phyloP scores from a whole-genome alignment of 164 flowering plant genomes.

The Kingdonia uniflora region DNA sequence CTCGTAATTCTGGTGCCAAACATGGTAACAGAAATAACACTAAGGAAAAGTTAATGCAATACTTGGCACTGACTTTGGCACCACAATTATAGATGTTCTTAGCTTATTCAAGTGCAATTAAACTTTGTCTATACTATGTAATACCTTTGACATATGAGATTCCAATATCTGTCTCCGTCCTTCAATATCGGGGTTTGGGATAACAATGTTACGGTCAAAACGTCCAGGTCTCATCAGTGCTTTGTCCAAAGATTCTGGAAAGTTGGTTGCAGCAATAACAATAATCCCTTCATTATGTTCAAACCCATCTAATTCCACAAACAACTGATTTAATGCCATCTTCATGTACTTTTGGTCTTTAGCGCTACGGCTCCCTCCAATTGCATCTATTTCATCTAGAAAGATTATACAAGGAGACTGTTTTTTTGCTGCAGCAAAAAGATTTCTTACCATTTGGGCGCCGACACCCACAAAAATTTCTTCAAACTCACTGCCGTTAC shows the following conservation, averaged over 20 bases:
- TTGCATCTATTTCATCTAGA: conserved; percentile 88
- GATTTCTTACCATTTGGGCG: conserved; percentile 82
- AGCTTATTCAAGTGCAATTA: too few species aligned
- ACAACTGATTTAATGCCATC: too few species aligned
- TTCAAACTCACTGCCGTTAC: conserved; percentile 98
- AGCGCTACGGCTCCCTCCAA: conserved; percentile 80
- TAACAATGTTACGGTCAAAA: conserved; percentile 85
- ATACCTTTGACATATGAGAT: conserved; percentile 87
- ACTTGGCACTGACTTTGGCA: too few species aligned
- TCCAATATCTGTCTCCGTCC: conserved; percentile 94
- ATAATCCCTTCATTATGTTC: conserved; percentile 96
- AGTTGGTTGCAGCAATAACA: conserved; percentile 96
- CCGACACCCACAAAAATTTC: conserved; percentile 99
- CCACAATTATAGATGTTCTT: too few species aligned
- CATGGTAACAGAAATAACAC: too few species aligned
- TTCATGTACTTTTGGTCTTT: conserved; percentile 95
- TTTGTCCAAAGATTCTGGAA: conserved; percentile 89
- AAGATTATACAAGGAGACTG: conserved; percentile 86
- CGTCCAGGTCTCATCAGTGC: too few species aligned
- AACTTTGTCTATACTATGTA: too few species aligned
- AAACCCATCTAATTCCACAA: conserved; percentile 96
- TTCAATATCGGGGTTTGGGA: conserved; percentile 96
- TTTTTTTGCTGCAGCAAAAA: conserved; percentile 85
- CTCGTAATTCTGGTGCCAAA: too few species aligned
- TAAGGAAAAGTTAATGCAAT: too few species aligned